Percentiles rank a stretch among this genome's conserved stretches.
phyloP scores from a whole-genome alignment of 495 filamentous ascomycete genomes.

The Daldinia concentrica region DNA sequence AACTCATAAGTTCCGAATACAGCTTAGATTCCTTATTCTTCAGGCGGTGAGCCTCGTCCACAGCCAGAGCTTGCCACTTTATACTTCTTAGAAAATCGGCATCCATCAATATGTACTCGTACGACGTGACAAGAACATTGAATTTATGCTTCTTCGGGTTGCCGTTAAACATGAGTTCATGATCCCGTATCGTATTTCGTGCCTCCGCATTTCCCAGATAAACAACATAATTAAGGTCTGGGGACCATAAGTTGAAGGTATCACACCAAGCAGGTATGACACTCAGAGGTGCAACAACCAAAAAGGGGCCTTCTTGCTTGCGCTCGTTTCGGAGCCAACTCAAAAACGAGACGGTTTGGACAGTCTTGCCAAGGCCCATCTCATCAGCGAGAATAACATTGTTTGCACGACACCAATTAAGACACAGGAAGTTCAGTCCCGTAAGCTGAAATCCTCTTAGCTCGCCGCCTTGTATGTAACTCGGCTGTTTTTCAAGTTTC shows the following conservation, averaged over 20 bases:
- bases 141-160: constrained; percentile 89
- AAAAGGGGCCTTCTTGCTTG: constrained; percentile 89
- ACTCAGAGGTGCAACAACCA: constrained; percentile 93
- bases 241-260: constrained; percentile 96
- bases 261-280: constrained; percentile 98
- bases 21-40: constrained; percentile 96
- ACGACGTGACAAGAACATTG: constrained; percentile 93
- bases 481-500: constrained; percentile 77
- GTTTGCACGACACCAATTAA: constrained; percentile 89
- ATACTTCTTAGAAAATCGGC: constrained; percentile 79
- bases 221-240: constrained; percentile 95
- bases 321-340: constrained; percentile 97
- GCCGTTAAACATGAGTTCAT: constrained; percentile 85
- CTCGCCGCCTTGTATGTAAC: constrained; percentile 84
- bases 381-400: constrained; percentile 98
- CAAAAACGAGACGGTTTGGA: constrained; percentile 96
- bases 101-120: constrained; percentile 90
- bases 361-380: constrained; percentile 98
- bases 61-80: constrained; percentile 96
- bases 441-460: constrained; percentile 94
- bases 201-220: constrained; percentile 89
- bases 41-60: constrained; percentile 95
- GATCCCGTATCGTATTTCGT: constrained; percentile 81
- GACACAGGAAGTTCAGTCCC: constrained; percentile 91
- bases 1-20: constrained; percentile 83